Evolutionary conservation across 139 green algal genomes (phyloP).

Genomic region (Coelastrella sp.): DNA sequence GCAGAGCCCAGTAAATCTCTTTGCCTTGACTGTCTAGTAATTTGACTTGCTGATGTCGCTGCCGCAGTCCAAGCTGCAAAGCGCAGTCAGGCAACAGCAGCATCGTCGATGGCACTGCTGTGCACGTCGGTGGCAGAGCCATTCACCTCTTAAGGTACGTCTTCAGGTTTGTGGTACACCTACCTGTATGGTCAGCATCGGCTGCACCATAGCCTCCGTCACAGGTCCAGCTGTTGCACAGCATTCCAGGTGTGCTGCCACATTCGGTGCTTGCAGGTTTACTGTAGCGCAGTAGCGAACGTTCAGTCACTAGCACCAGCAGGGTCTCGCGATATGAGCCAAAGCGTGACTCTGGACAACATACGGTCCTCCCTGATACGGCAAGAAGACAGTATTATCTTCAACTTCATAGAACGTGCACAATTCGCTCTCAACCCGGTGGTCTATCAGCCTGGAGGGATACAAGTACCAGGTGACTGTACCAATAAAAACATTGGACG

Average conservation of each 20-base stretch:
- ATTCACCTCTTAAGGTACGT: neutral
- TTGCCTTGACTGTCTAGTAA: no score
- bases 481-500: neutral
- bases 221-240: neutral
- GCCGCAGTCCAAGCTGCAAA: neutral
- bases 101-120: conserved; percentile 6
- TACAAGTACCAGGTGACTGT: conserved; percentile 79
- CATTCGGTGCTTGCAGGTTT: neutral
- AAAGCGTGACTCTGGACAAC: conserved; percentile 76
- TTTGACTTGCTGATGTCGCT: conserved; percentile 8
- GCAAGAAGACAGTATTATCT: conserved; percentile 99
- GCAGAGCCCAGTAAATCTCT: no score
- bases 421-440: conserved; percentile 90
- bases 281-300: conserved; percentile 20
- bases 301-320: neutral
- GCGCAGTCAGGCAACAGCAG: conserved; percentile 23
- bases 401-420: conserved; percentile 93
- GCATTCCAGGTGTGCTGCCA: neutral
- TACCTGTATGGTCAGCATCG: no score
- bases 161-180: no score
- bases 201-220: no score
- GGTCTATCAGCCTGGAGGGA: conserved; percentile 81
- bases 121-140: neutral
- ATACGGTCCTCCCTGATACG: conserved; percentile 87
- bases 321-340: conserved; percentile 55